phyloP scores from a whole-genome alignment of 768 basidiomycete species.

The Mycena indigotica region DNA sequence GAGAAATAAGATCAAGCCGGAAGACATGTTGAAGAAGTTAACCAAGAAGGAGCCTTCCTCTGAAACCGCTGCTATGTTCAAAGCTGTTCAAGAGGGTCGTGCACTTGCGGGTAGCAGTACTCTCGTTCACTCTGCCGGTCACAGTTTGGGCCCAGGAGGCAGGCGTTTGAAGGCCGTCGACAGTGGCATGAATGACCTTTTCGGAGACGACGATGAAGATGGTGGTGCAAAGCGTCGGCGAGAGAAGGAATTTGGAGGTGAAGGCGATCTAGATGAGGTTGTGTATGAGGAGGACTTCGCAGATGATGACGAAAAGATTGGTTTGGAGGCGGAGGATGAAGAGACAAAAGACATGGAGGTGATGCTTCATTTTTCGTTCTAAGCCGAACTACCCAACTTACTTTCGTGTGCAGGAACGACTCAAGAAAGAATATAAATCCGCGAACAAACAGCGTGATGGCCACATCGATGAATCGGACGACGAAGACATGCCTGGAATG shows the following conservation, averaged over 20 bases:
- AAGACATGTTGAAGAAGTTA: constrained; percentile 69
- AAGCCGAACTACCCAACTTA: constrained; percentile 11
- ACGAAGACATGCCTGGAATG: constrained; percentile 60
- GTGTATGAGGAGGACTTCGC: constrained; percentile 83
- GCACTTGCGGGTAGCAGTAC: constrained; percentile 43
- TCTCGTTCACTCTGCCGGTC: constrained; percentile 49
- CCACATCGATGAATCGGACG: constrained; percentile 73
- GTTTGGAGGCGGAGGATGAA: constrained; percentile 75
- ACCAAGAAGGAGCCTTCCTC: constrained; percentile 62
- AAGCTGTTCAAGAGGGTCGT: constrained; percentile 58
- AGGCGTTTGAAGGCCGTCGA: constrained; percentile 68
- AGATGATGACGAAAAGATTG: constrained; percentile 83
- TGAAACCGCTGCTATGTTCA: constrained; percentile 69
- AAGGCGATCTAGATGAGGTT: constrained; percentile 83
- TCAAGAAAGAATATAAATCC: constrained; percentile 78
- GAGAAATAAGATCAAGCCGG: constrained; percentile 75
- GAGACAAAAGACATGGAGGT: constrained; percentile 85
- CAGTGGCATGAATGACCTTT: constrained; percentile 59
- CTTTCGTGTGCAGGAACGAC: constrained; percentile 59
- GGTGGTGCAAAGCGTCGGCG: constrained; percentile 45
- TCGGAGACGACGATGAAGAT: constrained; percentile 73
- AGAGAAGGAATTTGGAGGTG: constrained; percentile 66
- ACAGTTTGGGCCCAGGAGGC: constrained; percentile 72
- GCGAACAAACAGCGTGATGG: constrained; percentile 77
- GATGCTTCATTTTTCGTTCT: background rate